Percentiles rank a stretch among this genome's conserved stretches.
phyloP scores from a whole-genome alignment of 495 filamentous ascomycete species.

The Aspergillus ostianus region DNA sequence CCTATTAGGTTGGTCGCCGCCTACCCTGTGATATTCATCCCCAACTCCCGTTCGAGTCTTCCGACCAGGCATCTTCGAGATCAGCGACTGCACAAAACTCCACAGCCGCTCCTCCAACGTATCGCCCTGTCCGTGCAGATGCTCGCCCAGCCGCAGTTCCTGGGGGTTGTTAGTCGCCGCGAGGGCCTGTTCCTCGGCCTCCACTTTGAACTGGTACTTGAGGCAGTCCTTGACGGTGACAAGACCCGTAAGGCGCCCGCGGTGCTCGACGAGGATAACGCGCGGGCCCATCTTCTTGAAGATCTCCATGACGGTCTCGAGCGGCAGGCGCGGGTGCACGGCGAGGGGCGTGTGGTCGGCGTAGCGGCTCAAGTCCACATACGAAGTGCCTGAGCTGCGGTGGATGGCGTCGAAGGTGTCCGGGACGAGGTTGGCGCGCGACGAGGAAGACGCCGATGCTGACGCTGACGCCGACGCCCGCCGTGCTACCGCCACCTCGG shows the following conservation, averaged over 20 bases:
- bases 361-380: constrained; percentile 82
- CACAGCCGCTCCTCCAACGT: constrained; percentile 66
- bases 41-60: too few relatives aligned
- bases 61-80: constrained; percentile 50
- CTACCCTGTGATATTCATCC: too few relatives aligned
- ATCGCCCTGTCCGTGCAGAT: constrained; percentile 25
- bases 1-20: constrained; percentile 51
- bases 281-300: constrained; percentile 98
- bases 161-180: constrained; percentile 42
- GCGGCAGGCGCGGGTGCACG: constrained; percentile 84
- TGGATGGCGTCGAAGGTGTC: constrained; percentile 66
- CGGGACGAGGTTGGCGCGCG: constrained; percentile 37
- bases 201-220: constrained; percentile 96
- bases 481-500: constrained; percentile 35
- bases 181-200: constrained; percentile 76
- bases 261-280: constrained; percentile 89
- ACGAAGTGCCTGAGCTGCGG: constrained; percentile 51
- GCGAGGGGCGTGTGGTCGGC: constrained; percentile 88
- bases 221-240: constrained; percentile 97
- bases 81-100: constrained; percentile 57
- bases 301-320: constrained; percentile 98
- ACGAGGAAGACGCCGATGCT: constrained; percentile 23
- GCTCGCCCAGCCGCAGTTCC: constrained; percentile 38
- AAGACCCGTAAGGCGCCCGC: constrained; percentile 75
- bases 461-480: constrained; percentile 29